Evolutionary conservation across 805 yeast genomes (phyloP).

Genomic region (Pichia manshurica): DNA sequence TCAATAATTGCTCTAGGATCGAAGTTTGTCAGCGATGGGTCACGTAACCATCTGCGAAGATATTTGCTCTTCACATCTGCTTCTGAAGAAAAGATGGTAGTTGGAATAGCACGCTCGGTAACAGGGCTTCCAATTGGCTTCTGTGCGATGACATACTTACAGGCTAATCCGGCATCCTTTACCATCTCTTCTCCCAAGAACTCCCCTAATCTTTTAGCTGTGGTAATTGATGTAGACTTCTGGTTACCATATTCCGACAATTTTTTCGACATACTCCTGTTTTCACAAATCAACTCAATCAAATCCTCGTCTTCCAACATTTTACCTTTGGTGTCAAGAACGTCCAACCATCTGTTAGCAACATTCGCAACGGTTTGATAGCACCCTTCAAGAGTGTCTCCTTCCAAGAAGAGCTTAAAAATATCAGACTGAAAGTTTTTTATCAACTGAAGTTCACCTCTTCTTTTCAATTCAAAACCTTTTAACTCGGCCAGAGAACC

Average conservation of each 20-base stretch:
- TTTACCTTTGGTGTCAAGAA: slow-evolving; percentile 77
- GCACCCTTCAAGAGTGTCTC: slow-evolving; percentile 70
- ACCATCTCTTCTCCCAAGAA: slow-evolving; percentile 95
- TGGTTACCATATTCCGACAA: slow-evolving; percentile 83
- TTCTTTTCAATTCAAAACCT: slow-evolving; percentile 92
- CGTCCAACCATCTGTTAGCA: slow-evolving; percentile 95
- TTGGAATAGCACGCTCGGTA: slow-evolving; percentile 95
- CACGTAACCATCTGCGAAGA: slow-evolving; percentile 81
- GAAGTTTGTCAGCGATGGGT: slow-evolving; percentile 66
- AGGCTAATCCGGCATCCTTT: slow-evolving; percentile 91
- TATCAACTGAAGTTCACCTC: slow-evolving; percentile 92
- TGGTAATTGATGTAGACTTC: slow-evolving; percentile 92
- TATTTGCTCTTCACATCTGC: slow-evolving; percentile 60
- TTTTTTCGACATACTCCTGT: slow-evolving; percentile 90
- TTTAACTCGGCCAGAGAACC: slow-evolving; percentile 92
- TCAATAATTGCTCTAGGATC: slow-evolving; percentile 88
- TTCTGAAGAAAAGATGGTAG: slow-evolving; percentile 89
- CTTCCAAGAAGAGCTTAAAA: slow-evolving; percentile 85
- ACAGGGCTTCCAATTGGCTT: slow-evolving; percentile 83
- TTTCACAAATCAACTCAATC: slow-evolving; percentile 91
- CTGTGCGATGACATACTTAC: slow-evolving; percentile 85
- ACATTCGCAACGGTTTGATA: slow-evolving; percentile 86
- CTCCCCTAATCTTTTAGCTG: slow-evolving; percentile 89
- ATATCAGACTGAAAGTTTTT: slow-evolving; percentile 94
- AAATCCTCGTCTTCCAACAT: slow-evolving; percentile 91